Percentiles rank a stretch among this genome's conserved stretches.
phyloP scores from a whole-genome alignment of 2,329 filamentous ascomycete species.

The Fonsecaea nubica region DNA sequence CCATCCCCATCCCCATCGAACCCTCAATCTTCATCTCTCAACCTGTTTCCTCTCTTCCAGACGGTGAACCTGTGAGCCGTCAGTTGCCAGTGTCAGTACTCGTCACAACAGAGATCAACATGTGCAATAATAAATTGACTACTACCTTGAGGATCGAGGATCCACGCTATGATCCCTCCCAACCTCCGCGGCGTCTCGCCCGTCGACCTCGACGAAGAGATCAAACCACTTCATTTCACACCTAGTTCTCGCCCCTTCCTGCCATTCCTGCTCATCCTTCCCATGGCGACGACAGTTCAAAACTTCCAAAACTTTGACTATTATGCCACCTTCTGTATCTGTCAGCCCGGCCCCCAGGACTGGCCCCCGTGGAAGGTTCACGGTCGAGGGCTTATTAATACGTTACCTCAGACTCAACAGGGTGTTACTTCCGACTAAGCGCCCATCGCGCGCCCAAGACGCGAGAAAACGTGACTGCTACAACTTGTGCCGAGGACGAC shows the following conservation, averaged over 20 bases:
- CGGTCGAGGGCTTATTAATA: neutral
- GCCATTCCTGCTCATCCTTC: slow-evolving; percentile 1
- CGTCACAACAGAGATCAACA: neutral
- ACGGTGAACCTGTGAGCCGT: no score
- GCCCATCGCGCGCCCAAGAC: slow-evolving; percentile 4
- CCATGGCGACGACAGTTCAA: neutral
- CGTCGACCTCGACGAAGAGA: neutral
- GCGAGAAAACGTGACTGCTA: slow-evolving; percentile 22
- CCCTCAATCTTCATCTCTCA: neutral
- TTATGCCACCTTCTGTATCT: neutral
- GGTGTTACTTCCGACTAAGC: neutral
- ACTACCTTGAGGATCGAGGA: neutral
- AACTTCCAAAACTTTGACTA: slow-evolving; percentile 10
- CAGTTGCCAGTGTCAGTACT: neutral
- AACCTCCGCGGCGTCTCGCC: neutral
- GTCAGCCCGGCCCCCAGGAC: neutral
- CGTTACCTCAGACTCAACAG: neutral
- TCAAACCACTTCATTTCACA: neutral
- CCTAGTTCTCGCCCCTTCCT: slow-evolving; percentile 2
- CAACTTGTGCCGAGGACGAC: neutral
- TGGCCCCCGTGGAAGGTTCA: neutral
- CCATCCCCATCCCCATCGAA: neutral
- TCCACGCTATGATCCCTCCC: neutral
- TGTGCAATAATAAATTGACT: neutral
- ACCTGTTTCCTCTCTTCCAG: neutral